A percentile compares a stretch with the other conserved stretches of the same genome.
Evolutionary conservation across 2,329 filamentous ascomycete genomes (phyloP).

Genomic region (Aspergillus eucalypticola): DNA sequence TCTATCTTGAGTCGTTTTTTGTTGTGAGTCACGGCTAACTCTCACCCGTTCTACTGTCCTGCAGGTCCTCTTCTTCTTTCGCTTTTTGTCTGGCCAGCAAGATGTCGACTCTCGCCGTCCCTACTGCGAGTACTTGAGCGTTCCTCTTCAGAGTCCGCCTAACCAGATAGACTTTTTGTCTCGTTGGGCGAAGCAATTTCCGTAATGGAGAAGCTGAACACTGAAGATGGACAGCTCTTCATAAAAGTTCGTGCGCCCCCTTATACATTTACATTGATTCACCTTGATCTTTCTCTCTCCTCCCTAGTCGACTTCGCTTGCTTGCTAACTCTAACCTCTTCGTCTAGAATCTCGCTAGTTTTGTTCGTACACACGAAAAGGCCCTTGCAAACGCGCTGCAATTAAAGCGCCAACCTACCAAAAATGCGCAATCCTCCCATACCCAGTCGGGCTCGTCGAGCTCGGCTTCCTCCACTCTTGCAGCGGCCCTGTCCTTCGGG

Average conservation of each 20-base stretch:
- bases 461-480: slow-evolving; percentile 70
- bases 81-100: slow-evolving; percentile 28
- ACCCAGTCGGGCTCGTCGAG: slow-evolving; percentile 58
- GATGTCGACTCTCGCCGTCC: slow-evolving; percentile 34
- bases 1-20: too few species aligned
- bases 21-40: slow-evolving; percentile 12
- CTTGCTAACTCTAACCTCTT: slow-evolving; percentile 12
- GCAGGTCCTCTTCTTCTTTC: slow-evolving; percentile 22
- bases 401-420: slow-evolving; percentile 68
- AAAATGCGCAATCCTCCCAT: slow-evolving; percentile 63
- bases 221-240: slow-evolving; percentile 53
- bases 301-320: neutral
- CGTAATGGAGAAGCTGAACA: slow-evolving; percentile 52
- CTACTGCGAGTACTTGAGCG: slow-evolving; percentile 35
- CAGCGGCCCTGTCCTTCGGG: slow-evolving; percentile 82
- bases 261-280: neutral
- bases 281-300: neutral
- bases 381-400: slow-evolving; percentile 94
- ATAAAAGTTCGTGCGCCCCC: slow-evolving; percentile 42
- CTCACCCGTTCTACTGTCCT: neutral
- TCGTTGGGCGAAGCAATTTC: slow-evolving; percentile 30
- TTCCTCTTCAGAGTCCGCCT: slow-evolving; percentile 38
- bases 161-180: slow-evolving; percentile 28
- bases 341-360: slow-evolving; percentile 83
- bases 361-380: slow-evolving; percentile 96